Base-by-base conservation (phyloP, 2,329 filamentous ascomycete genomes). In the Beauveria rudraprayagi region DNA sequence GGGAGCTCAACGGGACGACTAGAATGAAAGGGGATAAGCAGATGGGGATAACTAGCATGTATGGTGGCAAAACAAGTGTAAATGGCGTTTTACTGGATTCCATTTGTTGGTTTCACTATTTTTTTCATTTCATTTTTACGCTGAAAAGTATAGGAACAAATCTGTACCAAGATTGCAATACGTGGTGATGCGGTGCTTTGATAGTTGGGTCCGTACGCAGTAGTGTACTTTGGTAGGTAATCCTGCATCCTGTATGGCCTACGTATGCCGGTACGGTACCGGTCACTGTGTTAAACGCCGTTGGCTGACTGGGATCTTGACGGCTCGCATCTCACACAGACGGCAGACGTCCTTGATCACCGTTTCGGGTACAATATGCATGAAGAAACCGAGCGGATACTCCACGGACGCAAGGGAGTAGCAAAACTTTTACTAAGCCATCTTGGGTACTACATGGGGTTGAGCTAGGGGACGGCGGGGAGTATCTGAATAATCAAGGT, bases 81-180 rank as follows among this genome's bases (percentile, higher is more conserved):
- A 50, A 58, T 51, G 56, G 56, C 56, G 56, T 58, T 58, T 43
- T 51, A 50, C 55, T 58, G 56, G 56, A 22, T 58, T 58, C 47
- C 46, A 43, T 51, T 51, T 44, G 56, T 58, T 50, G 56, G 56
- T 43, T 47, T 50, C 46, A 51, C 30, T n/a, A 30, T 50, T 50
- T 22, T 16, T 5, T 17, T 22, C 3, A 51, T 30, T 5, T 22
- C 5, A 51, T 30, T 43, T 50, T 51, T 37, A 17, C 30, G 2
- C 5, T 14, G 17, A 50, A 58, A 41, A 19, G 19, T 47, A 26
- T 47, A 47, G 34, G 17, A 41, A 40, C 19, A 19, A 41, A 34
- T 41, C 14, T 50, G 30, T 30, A 50, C 44, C 9, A 41, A 41
- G 26, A 48, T 26, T 17, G 24, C 16, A 17, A 17, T 8, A 41